Conservation (phyloP, 2,329 filamentous ascomycete genomes). For the Colletotrichum sp. region DNA sequence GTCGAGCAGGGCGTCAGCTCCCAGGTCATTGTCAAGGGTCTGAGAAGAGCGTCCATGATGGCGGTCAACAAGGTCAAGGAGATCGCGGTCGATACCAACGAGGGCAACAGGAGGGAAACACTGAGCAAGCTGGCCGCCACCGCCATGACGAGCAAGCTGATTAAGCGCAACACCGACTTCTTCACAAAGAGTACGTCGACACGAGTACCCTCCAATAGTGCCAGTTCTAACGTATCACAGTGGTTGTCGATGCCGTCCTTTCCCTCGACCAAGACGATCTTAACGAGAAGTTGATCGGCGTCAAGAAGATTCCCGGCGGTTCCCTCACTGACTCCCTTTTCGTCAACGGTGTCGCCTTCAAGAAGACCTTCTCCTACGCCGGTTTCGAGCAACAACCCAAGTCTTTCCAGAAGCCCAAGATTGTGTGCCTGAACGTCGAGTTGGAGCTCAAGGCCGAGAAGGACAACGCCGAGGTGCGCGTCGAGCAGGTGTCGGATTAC, state of each 20-base stretch:
- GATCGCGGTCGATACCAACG: conserved; percentile 85
- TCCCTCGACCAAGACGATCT: conserved; percentile 96
- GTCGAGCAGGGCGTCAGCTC: conserved; percentile 97
- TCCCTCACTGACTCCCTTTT: conserved; percentile 96
- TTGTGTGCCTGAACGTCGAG: conserved; percentile 97
- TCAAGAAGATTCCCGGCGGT: conserved; percentile 98
- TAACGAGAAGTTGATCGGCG: conserved; percentile 96
- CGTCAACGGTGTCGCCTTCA: conserved; percentile 97
- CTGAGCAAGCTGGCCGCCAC: conserved; percentile 88
- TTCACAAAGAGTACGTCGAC: conserved; percentile 86
- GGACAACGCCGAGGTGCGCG: conserved; percentile 97
- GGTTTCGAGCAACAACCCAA: conserved; percentile 99
- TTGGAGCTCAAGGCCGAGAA: conserved; percentile 98
- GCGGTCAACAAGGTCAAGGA: conserved; percentile 99
- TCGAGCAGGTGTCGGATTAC: conserved; percentile 98
- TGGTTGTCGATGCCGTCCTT: conserved; percentile 97
- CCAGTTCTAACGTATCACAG: conserved; percentile 44
- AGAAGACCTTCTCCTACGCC: conserved; percentile 99
- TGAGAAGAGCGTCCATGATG: conserved; percentile 85
- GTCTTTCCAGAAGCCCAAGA: conserved; percentile 90
- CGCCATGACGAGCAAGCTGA: conserved; percentile 99
- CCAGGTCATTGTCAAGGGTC: conserved; percentile 95
- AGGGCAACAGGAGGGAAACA: conserved; percentile 85
- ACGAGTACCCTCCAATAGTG: too few species aligned
- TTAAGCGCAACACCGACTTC: conserved; percentile 95